Conservation (phyloP, 1,139 yeast genomes). For the Trichomonascaceae sp. region DNA sequence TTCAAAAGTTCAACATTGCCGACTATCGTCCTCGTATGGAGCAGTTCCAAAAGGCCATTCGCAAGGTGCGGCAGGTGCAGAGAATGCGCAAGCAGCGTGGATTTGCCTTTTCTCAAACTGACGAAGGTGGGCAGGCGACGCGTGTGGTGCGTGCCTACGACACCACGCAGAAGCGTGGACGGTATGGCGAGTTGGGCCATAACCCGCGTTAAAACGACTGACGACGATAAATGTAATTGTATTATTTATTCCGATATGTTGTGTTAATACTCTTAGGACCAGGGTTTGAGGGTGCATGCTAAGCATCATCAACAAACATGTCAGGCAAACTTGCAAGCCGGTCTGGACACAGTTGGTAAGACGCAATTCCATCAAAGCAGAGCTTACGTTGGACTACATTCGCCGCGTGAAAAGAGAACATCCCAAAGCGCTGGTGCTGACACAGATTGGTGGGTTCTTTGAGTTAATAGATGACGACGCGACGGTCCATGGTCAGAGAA, state of each 20-base stretch:
- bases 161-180: conserved; percentile 55
- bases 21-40: conserved; percentile 93
- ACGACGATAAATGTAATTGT: background rate
- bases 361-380: background rate
- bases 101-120: conserved; percentile 94
- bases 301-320: too few relatives aligned
- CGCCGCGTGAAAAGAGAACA: background rate
- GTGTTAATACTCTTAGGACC: too few relatives aligned
- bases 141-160: conserved; percentile 87
- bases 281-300: too few relatives aligned
- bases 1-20: conserved; percentile 88
- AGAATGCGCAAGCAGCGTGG: conserved; percentile 98
- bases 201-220: conserved; percentile 5
- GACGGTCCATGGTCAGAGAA: background rate
- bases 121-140: conserved; percentile 79
- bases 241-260: too few relatives aligned
- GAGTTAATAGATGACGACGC: background rate
- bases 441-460: background rate
- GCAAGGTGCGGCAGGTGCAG: conserved; percentile 96
- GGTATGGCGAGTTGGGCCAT: conserved; percentile 42
- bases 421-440: background rate
- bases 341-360: too few relatives aligned
- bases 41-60: conserved; percentile 91
- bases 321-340: too few relatives aligned
- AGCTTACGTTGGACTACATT: background rate